Conservation (phyloP, 176 grass and related monocot species). For the Melocanna baccifera region DNA sequence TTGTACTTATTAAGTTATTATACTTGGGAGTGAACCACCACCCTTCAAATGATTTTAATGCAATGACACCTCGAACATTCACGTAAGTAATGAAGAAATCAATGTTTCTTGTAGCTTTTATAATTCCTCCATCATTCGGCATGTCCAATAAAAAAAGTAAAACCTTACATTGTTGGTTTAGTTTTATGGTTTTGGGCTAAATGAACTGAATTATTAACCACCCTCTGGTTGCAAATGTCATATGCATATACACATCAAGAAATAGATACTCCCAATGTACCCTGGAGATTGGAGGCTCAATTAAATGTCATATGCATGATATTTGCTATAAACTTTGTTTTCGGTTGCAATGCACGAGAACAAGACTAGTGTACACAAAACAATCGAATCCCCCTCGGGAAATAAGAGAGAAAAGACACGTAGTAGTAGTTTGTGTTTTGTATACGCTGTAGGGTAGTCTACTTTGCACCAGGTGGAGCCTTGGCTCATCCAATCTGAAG, state of each 20-base stretch:
- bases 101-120: not conserved
- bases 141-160: not conserved
- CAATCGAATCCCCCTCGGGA: too few relatives aligned
- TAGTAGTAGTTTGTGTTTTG: not conserved
- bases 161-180: not conserved
- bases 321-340: too few relatives aligned
- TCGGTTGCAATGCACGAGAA: accelerated
- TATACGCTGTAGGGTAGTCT: too few relatives aligned
- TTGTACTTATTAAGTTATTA: slow-evolving; percentile 2
- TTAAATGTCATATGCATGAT: not conserved
- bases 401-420: too few relatives aligned
- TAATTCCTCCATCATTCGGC: not conserved
- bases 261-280: not conserved
- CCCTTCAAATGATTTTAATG: not conserved
- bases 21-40: not conserved
- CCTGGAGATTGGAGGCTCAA: not conserved
- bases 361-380: too few relatives aligned
- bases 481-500: too few relatives aligned
- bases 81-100: not conserved
- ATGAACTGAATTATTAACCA: not conserved
- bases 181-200: not conserved
- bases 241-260: not conserved
- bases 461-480: too few relatives aligned
- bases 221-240: not conserved
- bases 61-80: slow-evolving; percentile 8